Evolutionary conservation across 345 rosid species (phyloP).

Genomic region (Rubroshorea leprosula): DNA sequence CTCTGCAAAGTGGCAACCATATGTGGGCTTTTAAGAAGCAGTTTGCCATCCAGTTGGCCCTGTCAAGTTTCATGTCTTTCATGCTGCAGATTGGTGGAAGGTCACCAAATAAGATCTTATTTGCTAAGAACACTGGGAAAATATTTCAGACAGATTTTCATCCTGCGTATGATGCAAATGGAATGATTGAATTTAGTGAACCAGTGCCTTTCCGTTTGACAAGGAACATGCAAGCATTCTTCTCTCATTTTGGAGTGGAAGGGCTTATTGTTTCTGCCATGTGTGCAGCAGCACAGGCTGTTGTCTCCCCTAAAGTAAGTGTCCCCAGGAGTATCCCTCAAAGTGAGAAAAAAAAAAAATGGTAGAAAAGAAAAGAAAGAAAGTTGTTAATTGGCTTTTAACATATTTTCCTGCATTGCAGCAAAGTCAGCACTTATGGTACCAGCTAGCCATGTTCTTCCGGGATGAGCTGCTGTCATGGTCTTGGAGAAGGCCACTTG

Average conservation of each 20-base stretch:
- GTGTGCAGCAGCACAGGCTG: conserved; percentile 94
- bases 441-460: conserved; percentile 97
- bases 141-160: conserved; percentile 97
- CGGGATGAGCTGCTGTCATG: conserved; percentile 89
- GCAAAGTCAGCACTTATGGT: conserved; percentile 90
- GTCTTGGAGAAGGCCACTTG: conserved; percentile 94
- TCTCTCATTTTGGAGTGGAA: conserved; percentile 92
- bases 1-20: conserved; percentile 75
- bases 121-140: conserved; percentile 96
- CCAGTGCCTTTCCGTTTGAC: conserved; percentile 97
- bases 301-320: conserved; percentile 81
- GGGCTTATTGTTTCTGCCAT: conserved; percentile 93
- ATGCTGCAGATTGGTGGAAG: conserved; percentile 97
- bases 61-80: conserved; percentile 97
- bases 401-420: conserved; percentile 26
- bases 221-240: conserved; percentile 95
- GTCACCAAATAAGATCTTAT: conserved; percentile 92
- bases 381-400: conserved; percentile 7
- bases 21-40: conserved; percentile 99
- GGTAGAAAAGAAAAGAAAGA: not conserved
- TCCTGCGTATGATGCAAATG: conserved; percentile 85
- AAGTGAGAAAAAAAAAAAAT: not conserved
- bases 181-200: conserved; percentile 88
- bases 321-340: no score
- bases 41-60: conserved; percentile 92